Percentiles rank a stretch among this genome's conserved stretches.
Evolutionary conservation across 1,284 basidiomycete species (phyloP).

Genomic region (Flammula alnicola): DNA sequence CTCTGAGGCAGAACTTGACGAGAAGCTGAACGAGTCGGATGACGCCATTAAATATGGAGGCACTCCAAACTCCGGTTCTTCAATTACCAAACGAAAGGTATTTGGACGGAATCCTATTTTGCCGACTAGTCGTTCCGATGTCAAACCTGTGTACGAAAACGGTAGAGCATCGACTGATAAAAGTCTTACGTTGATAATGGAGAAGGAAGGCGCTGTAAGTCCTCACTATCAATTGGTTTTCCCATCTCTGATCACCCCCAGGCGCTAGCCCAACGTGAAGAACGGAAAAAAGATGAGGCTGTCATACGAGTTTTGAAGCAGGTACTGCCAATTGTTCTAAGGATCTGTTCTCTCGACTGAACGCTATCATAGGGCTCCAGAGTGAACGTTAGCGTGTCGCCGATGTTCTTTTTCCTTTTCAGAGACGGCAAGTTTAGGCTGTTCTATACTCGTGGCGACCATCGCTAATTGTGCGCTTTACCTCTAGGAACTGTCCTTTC

Average conservation of each 20-base stretch:
- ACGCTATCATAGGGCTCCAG: constrained; percentile 47
- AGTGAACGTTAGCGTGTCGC: constrained; percentile 60
- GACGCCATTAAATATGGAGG: constrained; percentile 7
- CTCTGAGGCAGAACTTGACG: constrained; percentile 16
- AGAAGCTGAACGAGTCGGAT: constrained; percentile 12
- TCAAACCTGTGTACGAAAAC: constrained; percentile 3
- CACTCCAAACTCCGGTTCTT: constrained; percentile 5
- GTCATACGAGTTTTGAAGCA: constrained; percentile 39
- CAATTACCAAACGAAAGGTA: constrained; percentile 9
- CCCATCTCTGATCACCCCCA: constrained; percentile 10
- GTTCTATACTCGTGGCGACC: neutral
- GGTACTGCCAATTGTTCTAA: constrained; percentile 21
- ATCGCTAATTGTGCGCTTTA: neutral
- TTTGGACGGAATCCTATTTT: constrained; percentile 21
- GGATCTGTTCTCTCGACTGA: neutral
- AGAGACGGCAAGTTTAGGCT: constrained; percentile 55
- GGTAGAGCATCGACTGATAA: constrained; percentile 9
- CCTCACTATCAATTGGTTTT: neutral
- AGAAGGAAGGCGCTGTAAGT: constrained; percentile 27
- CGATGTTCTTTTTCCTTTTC: constrained; percentile 68
- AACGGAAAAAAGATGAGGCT: constrained; percentile 31
- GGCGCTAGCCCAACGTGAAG: constrained; percentile 23
- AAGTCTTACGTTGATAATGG: constrained; percentile 23
- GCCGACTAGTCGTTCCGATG: constrained; percentile 24
- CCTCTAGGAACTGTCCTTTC: constrained; percentile 63